Conservation (phyloP, 1,139 yeast genomes). For the Zhuliangozyma parablackwelliae region DNA sequence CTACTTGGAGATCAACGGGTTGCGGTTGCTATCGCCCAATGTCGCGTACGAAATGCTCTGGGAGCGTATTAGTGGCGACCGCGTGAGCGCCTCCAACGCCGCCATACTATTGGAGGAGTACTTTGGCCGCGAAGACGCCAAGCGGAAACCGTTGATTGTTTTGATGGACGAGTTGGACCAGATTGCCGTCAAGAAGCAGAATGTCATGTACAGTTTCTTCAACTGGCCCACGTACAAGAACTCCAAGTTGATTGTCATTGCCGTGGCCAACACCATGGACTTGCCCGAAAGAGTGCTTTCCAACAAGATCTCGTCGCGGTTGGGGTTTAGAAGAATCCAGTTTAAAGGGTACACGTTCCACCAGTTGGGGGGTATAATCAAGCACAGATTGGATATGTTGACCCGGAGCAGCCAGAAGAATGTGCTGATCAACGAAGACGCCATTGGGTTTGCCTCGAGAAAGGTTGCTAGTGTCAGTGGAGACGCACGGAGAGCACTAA, state of each 20-base stretch:
- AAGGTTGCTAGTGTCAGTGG: constrained; percentile 96
- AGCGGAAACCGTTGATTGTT: constrained; percentile 60
- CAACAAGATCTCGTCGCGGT: constrained; percentile 84
- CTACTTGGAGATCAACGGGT: constrained; percentile 84
- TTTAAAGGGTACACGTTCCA: constrained; percentile 84
- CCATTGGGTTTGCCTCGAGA: constrained; percentile 87
- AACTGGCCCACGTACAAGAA: constrained; percentile 90
- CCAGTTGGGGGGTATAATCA: constrained; percentile 73
- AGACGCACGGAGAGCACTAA: constrained; percentile 91
- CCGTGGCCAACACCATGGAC: constrained; percentile 97
- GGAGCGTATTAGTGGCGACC: constrained; percentile 65
- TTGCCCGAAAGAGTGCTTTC: constrained; percentile 85
- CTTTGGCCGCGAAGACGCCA: constrained; percentile 22
- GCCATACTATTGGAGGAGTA: constrained; percentile 36
- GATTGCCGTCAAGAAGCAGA: constrained; percentile 77
- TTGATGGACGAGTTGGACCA: constrained; percentile 92
- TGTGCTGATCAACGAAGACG: constrained; percentile 60
- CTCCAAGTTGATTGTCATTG: constrained; percentile 81
- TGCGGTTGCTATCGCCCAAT: constrained; percentile 77
- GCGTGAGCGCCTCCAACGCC: constrained; percentile 63
- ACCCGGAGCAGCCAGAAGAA: constrained; percentile 35
- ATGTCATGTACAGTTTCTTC: constrained; percentile 91
- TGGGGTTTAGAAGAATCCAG: constrained; percentile 83
- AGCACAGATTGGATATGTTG: constrained; percentile 59
- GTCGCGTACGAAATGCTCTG: constrained; percentile 83